phyloP scores from a whole-genome alignment of 176 grass and related monocot genomes.

The Cocos nucifera region DNA sequence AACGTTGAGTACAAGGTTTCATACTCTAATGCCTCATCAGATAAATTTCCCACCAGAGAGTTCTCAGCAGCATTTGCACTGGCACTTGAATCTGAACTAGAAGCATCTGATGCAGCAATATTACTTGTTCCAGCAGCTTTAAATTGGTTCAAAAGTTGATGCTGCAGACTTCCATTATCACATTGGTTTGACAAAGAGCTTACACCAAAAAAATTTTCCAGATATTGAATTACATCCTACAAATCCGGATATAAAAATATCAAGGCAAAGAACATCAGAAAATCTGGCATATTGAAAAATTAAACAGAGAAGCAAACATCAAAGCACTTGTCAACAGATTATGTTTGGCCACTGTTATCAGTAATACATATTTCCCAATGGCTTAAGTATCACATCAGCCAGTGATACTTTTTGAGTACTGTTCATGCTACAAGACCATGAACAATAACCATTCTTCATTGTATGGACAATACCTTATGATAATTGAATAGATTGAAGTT shows the following conservation, averaged over 20 bases:
- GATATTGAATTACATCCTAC: slow-evolving; percentile 91
- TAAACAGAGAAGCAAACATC: too few species aligned
- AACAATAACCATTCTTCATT: too few species aligned
- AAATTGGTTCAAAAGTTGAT: slow-evolving; percentile 32
- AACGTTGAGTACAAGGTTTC: slow-evolving; percentile 65
- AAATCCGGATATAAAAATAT: slow-evolving; percentile 22
- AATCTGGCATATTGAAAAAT: not conserved
- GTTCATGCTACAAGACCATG: too few species aligned
- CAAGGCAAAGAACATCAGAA: not conserved
- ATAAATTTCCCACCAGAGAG: slow-evolving; percentile 41
- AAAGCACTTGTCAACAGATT: too few species aligned
- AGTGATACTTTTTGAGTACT: too few species aligned
- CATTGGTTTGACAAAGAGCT: slow-evolving; percentile 38
- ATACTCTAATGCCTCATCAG: slow-evolving; percentile 71
- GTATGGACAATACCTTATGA: too few species aligned
- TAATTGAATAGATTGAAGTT: too few species aligned
- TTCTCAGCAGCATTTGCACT: slow-evolving; percentile 27
- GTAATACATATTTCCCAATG: too few species aligned
- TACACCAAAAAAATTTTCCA: slow-evolving; percentile 96
- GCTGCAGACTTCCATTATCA: slow-evolving; percentile 60
- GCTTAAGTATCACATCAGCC: too few species aligned
- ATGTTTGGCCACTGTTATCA: too few species aligned
- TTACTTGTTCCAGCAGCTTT: slow-evolving; percentile 42
- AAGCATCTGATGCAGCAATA: slow-evolving; percentile 43
- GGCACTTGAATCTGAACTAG: slow-evolving; percentile 23